A percentile compares a stretch with the other conserved stretches of the same genome.
Conservation (phyloP, 129 eudicot genomes). For the Mikania micrantha region DNA sequence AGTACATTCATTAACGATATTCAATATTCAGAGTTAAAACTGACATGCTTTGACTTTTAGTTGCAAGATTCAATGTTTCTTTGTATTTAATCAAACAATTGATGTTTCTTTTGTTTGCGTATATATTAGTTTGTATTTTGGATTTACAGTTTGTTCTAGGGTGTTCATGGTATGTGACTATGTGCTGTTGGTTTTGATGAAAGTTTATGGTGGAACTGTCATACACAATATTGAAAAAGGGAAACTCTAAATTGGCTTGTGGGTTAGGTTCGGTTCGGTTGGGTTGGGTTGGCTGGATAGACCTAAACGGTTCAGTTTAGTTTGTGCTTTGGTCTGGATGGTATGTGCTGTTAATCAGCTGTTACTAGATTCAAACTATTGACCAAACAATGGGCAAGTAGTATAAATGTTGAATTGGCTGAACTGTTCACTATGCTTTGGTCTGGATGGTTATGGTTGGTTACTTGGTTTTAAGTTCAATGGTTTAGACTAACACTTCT, state of each 20-base stretch:
- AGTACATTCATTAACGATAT: neutral
- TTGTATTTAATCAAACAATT: neutral
- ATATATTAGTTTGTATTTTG: neutral
- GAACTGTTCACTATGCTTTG: neutral
- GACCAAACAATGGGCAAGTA: no score
- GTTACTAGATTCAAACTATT: neutral
- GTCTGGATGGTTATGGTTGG: neutral
- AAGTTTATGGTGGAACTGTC: neutral
- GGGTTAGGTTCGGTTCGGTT: no score
- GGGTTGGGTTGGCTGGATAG: neutral
- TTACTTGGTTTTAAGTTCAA: neutral
- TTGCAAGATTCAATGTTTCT: neutral
- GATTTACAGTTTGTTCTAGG: neutral
- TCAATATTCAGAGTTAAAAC: neutral
- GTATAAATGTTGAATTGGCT: no score
- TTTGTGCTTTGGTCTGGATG: neutral
- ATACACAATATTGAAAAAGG: neutral
- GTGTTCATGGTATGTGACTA: neutral
- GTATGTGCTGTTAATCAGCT: no score
- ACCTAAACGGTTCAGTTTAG: neutral
- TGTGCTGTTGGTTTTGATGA: neutral
- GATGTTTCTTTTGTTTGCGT: neutral
- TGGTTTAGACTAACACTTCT: neutral
- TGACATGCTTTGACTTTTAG: neutral
- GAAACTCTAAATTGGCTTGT: neutral